A percentile compares a stretch with the other conserved stretches of the same genome.
These are phyloP conservation scores for Setaria italica DNA, from an alignment of 202 grass and related monocot genomes.

Conservation along the genomic window DNA sequence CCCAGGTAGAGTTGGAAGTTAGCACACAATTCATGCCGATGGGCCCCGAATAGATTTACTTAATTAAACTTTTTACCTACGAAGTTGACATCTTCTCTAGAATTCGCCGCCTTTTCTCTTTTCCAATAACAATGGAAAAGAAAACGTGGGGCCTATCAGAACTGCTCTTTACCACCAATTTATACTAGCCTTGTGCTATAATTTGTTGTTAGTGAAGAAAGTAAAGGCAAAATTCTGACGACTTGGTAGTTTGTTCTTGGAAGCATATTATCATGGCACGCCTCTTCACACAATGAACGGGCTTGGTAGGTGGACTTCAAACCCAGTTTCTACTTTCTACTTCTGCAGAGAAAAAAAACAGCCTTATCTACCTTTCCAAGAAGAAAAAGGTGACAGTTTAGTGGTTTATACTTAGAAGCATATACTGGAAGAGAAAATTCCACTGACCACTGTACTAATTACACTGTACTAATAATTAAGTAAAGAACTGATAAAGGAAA, in stretches of 20 bases:
- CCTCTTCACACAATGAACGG: constrained; percentile 15
- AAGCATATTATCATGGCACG: constrained; percentile 1
- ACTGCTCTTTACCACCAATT: not conserved
- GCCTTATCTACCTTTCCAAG: not conserved
- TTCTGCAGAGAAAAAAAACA: not conserved
- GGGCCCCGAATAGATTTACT: not conserved
- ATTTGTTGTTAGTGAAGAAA: not conserved
- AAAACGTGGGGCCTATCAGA: not conserved
- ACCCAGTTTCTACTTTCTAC: not conserved
- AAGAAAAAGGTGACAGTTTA: not conserved
- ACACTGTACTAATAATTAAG: too few species aligned
- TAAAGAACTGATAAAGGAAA: too few species aligned
- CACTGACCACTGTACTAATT: too few species aligned
- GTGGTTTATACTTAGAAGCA: not conserved
- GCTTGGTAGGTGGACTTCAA: not conserved
- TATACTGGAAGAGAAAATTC: not conserved
- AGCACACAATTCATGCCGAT: not conserved
- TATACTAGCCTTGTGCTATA: not conserved
- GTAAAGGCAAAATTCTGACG: not conserved
- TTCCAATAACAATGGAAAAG: not conserved
- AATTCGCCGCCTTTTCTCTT: not conserved
- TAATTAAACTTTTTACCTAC: not conserved
- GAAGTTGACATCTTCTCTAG: not conserved
- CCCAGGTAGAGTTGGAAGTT: too few species aligned
- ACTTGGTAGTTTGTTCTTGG: not conserved